Base-by-base conservation (phyloP, 1,139 yeast species). In the Zygosaccharomyces pseudobailii region DNA sequence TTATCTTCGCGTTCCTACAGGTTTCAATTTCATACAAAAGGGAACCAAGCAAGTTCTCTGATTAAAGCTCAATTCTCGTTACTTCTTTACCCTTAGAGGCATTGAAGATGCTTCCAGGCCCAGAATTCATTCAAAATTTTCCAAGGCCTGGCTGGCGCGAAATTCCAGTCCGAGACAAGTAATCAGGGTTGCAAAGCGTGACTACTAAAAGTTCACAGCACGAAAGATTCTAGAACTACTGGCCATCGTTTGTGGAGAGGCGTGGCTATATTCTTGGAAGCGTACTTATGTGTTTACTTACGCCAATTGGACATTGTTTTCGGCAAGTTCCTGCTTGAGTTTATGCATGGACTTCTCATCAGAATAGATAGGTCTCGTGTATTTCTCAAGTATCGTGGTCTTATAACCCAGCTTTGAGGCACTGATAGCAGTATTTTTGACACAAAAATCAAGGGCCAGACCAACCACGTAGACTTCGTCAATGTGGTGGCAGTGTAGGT, bases 371-470 rank as follows among this genome's bases (percentile, higher is more conserved):
- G 81, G 69, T 51, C 63, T 71, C 3, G 79, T 73, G 39, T 79
- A 78, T 27, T 79, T 78, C 50, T 72, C 71, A 8, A 87, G 56
- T 2, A 90, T 87, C 46, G 62, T 71, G 0, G 95, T 80, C 5
- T 74, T 67, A 62, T 76, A 88, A 0, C 95, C 95, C 22, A 71
- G 57, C 9, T 65, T 66, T 0, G 75, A 78, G 31, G 89, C 74
- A 53, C 89, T 95, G 28, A 79, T 62, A 1, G 95, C 88, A 0
- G 95, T 84, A 59, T 80, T 73, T 56, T 79, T 69, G 6, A 90
- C 97, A 65, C 97, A 90, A 63, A 71, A 88, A 62, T 90, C 97
- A 53, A 80, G 79, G 0, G 97, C 97, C 28, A 90, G 60, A 0
- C 97, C 97, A 1, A 83, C 94, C 28, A 87, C 74, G 42, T 74